Percentiles rank a stretch among this genome's conserved stretches.
phyloP scores from a whole-genome alignment of 306 rosid genomes.

The Citrullus amarus region DNA sequence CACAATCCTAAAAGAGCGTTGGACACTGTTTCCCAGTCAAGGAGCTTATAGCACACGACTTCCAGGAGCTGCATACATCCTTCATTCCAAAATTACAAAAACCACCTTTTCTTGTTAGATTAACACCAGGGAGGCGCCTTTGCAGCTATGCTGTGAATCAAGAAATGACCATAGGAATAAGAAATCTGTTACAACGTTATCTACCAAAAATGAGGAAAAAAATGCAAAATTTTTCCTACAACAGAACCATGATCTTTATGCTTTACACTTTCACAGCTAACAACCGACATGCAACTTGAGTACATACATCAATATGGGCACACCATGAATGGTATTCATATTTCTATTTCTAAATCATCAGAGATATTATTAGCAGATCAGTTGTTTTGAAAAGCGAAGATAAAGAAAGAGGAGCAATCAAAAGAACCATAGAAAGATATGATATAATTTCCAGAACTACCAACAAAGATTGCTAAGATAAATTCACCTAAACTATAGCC shows the following conservation, averaged over 20 bases:
- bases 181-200: neutral
- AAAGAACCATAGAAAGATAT: neutral
- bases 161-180: neutral
- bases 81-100: conserved; percentile 5
- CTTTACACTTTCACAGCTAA: neutral
- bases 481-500: neutral
- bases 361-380: neutral
- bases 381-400: neutral
- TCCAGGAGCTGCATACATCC: neutral
- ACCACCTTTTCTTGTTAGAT: conserved; percentile 11
- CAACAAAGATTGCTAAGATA: neutral
- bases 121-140: conserved; percentile 15
- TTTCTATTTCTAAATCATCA: neutral
- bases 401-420: neutral
- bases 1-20: conserved; percentile 1
- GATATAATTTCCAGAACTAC: neutral
- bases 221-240: neutral
- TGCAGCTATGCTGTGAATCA: conserved; percentile 11
- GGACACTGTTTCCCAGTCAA: conserved; percentile 9
- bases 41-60: neutral
- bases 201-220: neutral
- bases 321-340: neutral
- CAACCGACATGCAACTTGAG: neutral
- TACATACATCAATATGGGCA: neutral
- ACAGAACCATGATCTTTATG: neutral